These are phyloP conservation scores for Fagus sylvatica DNA, from an alignment of 306 rosid species.

Conservation along the genomic window DNA sequence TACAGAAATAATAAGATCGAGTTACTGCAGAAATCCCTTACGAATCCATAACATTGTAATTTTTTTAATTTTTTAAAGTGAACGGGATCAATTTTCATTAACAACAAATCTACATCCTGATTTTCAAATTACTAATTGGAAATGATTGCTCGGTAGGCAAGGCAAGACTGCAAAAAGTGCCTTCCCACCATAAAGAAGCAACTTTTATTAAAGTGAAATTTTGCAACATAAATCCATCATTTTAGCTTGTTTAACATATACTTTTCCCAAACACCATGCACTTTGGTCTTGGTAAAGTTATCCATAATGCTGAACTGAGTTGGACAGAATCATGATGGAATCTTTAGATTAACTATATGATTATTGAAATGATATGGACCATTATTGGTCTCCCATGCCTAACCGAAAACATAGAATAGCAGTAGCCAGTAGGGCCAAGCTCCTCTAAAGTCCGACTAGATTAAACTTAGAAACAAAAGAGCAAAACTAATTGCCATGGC, in stretches of 20 bases:
- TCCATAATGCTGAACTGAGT: background rate
- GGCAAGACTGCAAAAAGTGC: background rate
- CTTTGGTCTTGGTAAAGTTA: constrained; percentile 3
- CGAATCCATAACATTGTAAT: too few species aligned
- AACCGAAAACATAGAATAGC: background rate
- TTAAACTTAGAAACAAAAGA: background rate
- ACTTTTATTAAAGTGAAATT: constrained; percentile 23
- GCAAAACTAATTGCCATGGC: too few species aligned
- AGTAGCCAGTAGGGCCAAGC: background rate
- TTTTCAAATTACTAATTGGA: constrained; percentile 11
- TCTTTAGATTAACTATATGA: constrained; percentile 1
- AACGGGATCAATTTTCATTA: background rate
- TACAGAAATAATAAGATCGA: too few species aligned
- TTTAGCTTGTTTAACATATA: constrained; percentile 12
- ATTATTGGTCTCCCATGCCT: constrained; percentile 2
- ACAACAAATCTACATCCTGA: background rate
- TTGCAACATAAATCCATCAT: background rate
- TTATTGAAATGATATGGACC: background rate
- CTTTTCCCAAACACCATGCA: constrained; percentile 44
- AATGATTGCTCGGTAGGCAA: background rate
- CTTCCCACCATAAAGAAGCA: constrained; percentile 27
- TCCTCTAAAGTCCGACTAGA: background rate
- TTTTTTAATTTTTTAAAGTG: background rate
- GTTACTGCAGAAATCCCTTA: too few species aligned
- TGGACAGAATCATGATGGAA: constrained; percentile 11